Evolutionary conservation across 2,329 filamentous ascomycete species (phyloP), one percentile per base, ranked within the genome.

Genomic region (Periglandula ipomoeae): DNA sequence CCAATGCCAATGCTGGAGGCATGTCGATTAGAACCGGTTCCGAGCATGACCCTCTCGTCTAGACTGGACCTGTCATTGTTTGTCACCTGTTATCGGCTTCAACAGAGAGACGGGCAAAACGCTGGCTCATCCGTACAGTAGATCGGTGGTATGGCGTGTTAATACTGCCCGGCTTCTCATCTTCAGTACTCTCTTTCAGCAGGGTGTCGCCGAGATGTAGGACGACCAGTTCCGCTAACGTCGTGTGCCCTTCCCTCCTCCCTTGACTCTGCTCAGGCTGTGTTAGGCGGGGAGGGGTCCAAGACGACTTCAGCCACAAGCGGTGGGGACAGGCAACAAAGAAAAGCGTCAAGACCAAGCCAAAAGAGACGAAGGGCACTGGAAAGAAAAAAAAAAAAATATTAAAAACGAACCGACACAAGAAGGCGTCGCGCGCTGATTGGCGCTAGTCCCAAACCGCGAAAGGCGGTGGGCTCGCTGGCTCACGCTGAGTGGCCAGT

Each of bases 351-450:
- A 11, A 26, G 17, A 22, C 27, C 17, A 23, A 35, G 23, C 5
- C 15, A 30, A 17, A 41, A 24, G n/a, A 24, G 37, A 11, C 8
- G 15, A 27, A 38, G 47, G 11, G n/a, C n/a, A n/a, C n/a, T n/a
- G n/a, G 4, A 3, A 34, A 38, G 9, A 19, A 19, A 34, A 26
- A 24, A 24, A 35, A 34, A 22, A 26, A 38, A 17, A 6, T 24
- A 13, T 10, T 23, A 11, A 24, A 35, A 19, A 41, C 11, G 15
- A 23, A 13, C 17, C 23, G 20, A 40, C 17, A 37, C n/a, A n/a
- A 35, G 20, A 39, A 27, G 32, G 35, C 44, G 32, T 39, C 40
- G 26, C 40, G 34, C 20, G 13, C 40, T 50, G 44, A 44, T 40
- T 45, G 44, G 40, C 39, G 40, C 49, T 45, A 26, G 17, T 1